Evolutionary conservation across 371 early-diverging fungal genomes (phyloP), one percentile per base, ranked within the genome.

Genomic region (Mortierella sp.): DNA sequence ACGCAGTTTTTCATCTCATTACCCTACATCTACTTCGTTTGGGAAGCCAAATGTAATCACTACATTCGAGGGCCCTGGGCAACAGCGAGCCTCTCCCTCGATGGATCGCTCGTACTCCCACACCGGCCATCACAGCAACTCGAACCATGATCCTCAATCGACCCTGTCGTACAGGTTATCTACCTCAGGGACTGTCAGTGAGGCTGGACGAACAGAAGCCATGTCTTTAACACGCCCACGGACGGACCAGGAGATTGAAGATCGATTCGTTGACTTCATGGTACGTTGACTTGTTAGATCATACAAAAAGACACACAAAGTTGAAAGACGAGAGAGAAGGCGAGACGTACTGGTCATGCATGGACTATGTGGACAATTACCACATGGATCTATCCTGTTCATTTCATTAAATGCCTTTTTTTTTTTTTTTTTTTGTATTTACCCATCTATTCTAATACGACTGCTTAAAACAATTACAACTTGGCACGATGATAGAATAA

Each of bases 221-320:
- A 81, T 81, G 76, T 76, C 82, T 0, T 60, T 81, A 22, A 76
- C 76, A 41, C 76, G 82, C 1, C 82, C 82, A 13, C 69, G 70
- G 24, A 76, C 82, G 16, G 82, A 81, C 55, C 76, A 81, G 45
- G 82, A 81, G 67, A 69, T 81, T 19, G 82, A 81, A 63, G 76
- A 81, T 72, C 76, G 82, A 24, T 81, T 81, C 58, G 40, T 81
- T 13, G 82, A 81, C 47, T 81, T 81, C 57, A 81, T 81, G 82
- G 82, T 81, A 43, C 48, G 81, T 62, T n/a, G 50, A n/a, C n/a
- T 16, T n/a, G 24, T 32, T 24, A 33, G 58, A 32, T 24, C 10
- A 58, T 5, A 13, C 22, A 58, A 58, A 58, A 13, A 9, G n/a
- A 58, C 8, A 16, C 13, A 57, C 50, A 19, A 21, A 50, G 1